Conservation (phyloP, 257 asterid species). For the Fraxinus quadrangulata region DNA sequence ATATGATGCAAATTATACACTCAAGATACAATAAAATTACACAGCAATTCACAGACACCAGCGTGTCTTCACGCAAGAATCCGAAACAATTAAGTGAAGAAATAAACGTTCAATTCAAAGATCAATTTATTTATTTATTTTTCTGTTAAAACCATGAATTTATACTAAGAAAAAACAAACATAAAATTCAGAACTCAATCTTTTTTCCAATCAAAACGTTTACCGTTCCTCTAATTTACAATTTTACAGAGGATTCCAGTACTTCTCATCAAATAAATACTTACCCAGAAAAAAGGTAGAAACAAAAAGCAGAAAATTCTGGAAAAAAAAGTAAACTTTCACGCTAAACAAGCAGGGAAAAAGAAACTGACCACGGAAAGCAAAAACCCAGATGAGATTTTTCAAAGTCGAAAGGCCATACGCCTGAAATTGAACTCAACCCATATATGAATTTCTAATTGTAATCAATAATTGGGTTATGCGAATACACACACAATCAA, state of each 20-base stretch:
- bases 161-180: not conserved
- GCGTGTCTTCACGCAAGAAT: not conserved
- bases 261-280: slow-evolving; percentile 11
- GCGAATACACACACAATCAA: slow-evolving; percentile 5
- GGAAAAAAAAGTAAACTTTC: not conserved
- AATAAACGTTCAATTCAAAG: not conserved
- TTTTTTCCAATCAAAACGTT: not conserved
- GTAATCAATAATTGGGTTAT: slow-evolving; percentile 26
- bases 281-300: slow-evolving; percentile 13
- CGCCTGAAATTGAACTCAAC: slow-evolving; percentile 7
- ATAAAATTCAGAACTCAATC: not conserved
- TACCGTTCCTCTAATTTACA: not conserved
- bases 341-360: not conserved
- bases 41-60: not conserved
- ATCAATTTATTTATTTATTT: not conserved
- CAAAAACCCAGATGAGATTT: slow-evolving; percentile 30
- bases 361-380: slow-evolving; percentile 27
- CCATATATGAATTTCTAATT: slow-evolving; percentile 14
- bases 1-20: not conserved
- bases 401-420: not conserved
- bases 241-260: not conserved
- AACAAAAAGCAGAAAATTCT: slow-evolving; percentile 8
- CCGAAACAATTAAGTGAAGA: not conserved
- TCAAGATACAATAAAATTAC: not conserved
- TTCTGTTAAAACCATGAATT: not conserved